These are phyloP conservation scores for Gaultheria prostrata DNA, from an alignment of 148 eudicot genomes.

Conservation along the genomic window DNA sequence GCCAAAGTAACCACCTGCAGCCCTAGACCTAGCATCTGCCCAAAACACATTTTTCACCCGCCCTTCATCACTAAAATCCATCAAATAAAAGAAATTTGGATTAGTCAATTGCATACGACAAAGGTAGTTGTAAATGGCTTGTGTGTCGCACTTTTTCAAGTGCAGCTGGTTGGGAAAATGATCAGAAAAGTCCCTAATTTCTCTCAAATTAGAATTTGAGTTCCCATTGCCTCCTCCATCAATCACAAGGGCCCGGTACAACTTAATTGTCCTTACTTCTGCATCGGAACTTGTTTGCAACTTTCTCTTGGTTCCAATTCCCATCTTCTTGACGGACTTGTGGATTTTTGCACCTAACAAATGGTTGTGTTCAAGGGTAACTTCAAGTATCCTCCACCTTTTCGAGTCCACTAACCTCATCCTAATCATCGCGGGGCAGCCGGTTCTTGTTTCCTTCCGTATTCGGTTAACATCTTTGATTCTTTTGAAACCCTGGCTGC, in stretches of 20 bases:
- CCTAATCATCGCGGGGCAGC: constrained; percentile 74
- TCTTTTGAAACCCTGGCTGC: constrained; percentile 81
- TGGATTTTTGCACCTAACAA: constrained; percentile 41
- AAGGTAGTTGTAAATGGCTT: constrained; percentile 65
- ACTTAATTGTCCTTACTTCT: constrained; percentile 48
- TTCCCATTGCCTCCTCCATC: constrained; percentile 41
- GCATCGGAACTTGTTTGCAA: constrained; percentile 30
- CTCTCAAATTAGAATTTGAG: constrained; percentile 34
- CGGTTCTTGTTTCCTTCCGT: constrained; percentile 78
- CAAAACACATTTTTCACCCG: constrained; percentile 59
- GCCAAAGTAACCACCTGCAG: constrained; percentile 56
- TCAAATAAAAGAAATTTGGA: constrained; percentile 70
- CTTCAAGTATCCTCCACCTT: constrained; percentile 76
- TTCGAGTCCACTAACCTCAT: constrained; percentile 59
- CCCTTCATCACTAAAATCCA: constrained; percentile 67
- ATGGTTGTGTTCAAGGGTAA: constrained; percentile 66
- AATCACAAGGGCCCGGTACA: constrained; percentile 64
- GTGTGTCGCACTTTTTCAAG: constrained; percentile 65
- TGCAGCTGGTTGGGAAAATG: constrained; percentile 37
- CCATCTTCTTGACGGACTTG: constrained; percentile 47
- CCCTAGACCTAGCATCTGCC: constrained; percentile 74
- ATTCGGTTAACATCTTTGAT: constrained; percentile 63
- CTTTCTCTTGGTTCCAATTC: constrained; percentile 38
- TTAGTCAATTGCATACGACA: constrained; percentile 72
- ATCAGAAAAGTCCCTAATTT: constrained; percentile 31